A percentile compares a stretch with the other conserved stretches of the same genome.
Evolutionary conservation across 129 eudicot genomes (phyloP).

Genomic region (Gnaphalium uliginosum): DNA sequence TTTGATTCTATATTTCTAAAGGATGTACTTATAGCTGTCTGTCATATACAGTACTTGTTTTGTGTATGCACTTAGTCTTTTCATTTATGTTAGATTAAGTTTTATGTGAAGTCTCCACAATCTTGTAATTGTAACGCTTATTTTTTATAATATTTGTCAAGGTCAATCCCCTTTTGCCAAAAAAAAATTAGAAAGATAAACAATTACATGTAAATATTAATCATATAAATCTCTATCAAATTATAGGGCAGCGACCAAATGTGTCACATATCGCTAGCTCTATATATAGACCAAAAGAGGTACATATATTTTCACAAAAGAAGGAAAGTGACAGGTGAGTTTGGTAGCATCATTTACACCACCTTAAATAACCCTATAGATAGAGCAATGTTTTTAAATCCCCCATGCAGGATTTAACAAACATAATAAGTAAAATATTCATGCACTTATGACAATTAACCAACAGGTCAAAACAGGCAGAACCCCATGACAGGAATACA

Average conservation of each 20-base stretch:
- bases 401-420: not conserved
- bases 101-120: too few species aligned
- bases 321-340: not conserved
- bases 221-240: not conserved
- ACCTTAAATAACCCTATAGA: not conserved
- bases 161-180: too few species aligned
- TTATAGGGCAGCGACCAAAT: not conserved
- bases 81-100: too few species aligned
- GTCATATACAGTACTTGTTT: too few species aligned
- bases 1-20: too few species aligned
- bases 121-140: too few species aligned
- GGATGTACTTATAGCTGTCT: too few species aligned
- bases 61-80: too few species aligned
- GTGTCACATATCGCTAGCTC: not conserved
- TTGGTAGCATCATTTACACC: conserved; percentile 18
- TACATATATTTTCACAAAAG: not conserved
- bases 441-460: not conserved
- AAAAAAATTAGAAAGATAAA: too few species aligned
- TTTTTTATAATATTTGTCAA: too few species aligned
- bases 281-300: not conserved
- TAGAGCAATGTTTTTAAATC: conserved; percentile 8
- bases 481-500: not conserved
- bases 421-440: not conserved
- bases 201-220: too few species aligned
- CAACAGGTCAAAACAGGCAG: not conserved